Percentiles rank a stretch among this genome's conserved stretches.
Conservation (phyloP, 2,329 filamentous ascomycete genomes). For the Xylogone sp. region DNA sequence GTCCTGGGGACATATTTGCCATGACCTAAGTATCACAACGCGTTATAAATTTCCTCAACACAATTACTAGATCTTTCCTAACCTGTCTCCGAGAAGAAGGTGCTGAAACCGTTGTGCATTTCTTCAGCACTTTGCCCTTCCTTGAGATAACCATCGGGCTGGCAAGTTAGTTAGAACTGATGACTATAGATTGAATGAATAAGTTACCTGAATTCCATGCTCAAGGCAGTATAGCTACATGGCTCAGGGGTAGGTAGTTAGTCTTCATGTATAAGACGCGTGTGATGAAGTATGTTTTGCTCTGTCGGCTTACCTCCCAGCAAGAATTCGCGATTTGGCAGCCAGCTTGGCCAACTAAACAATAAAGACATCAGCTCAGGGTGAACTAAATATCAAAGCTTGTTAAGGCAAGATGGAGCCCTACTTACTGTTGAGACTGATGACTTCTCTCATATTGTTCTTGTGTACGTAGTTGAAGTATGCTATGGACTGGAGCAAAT, state of each 20-base stretch:
- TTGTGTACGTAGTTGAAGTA: no score
- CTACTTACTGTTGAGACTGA: constrained; percentile 92
- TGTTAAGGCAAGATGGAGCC: constrained; percentile 32
- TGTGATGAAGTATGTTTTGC: constrained; percentile 23
- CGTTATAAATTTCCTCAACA: constrained; percentile 15
- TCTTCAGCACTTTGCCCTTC: constrained; percentile 94
- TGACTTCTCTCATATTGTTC: constrained; percentile 99
- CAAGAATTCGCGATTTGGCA: constrained; percentile 99
- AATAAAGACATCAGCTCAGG: constrained; percentile 15
- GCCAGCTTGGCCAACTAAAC: constrained; percentile 96
- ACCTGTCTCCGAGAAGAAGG: constrained; percentile 99
- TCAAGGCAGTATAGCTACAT: constrained; percentile 97
- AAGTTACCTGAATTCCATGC: constrained; percentile 93
- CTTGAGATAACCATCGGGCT: constrained; percentile 98
- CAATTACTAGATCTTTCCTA: constrained; percentile 50
- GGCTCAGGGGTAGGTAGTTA: constrained; percentile 26
- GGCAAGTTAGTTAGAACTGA: constrained; percentile 12
- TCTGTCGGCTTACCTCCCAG: constrained; percentile 99
- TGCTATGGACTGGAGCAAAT: no score
- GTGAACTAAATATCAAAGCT: constrained; percentile 9
- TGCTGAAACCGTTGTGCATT: constrained; percentile 97
- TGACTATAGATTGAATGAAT: background rate
- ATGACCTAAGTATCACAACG: constrained; percentile 60
- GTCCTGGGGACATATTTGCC: constrained; percentile 98
- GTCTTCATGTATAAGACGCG: constrained; percentile 16